Base-by-base conservation (phyloP, 2,329 filamentous ascomycete genomes). In the Verruconis gallopava region DNA sequence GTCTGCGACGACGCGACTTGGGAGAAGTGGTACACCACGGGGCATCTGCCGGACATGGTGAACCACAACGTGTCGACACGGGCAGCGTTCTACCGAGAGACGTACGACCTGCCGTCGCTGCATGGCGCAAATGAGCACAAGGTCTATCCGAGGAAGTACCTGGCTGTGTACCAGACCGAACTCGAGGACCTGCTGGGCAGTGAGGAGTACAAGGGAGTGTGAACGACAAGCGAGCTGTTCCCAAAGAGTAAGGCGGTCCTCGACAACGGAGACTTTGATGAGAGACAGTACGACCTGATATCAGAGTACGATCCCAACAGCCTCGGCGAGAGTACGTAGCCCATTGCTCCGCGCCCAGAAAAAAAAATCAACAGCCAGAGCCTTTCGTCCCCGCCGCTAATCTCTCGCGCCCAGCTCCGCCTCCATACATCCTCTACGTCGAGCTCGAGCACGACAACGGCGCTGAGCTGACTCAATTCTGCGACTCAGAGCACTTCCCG, bases 21-120 rank as follows among this genome's bases (percentile, higher is more conserved):
- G 44, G 21, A 14, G 14, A 45, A 48, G 40, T 49, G 43, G 43
- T 49, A 48, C 44, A 43, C 18, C 32, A 40, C 45, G 33, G 47
- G 48, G 38, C 47, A 44, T 22, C 22, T 46, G 6, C 46, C 44
- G 12, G 47, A 49, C 38, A 37, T 49, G 33, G 46, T 49, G 4
- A 38, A 42, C 37, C 42, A 36, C 44, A 32, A 37, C 3, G 40
- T 33, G 9, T 17, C 40, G 25, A 45, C 43, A 5, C 40, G 41
- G n/a, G 43, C 25, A 15, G n/a, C 18, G 5, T 21, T 44, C 9
- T 44, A 25, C 13, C 22, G 21, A 12, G 43, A 44, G 20, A 17
- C n/a, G 5, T 44, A 9, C 19, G 28, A 39, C 14, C 9, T 40
- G 13, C 38, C 38, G 11, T 11, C 12, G 6, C 18, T 34, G 5